A percentile compares a stretch with the other conserved stretches of the same genome.
Conservation (phyloP, 257 asterid species). For the Solanum appendiculatum region DNA sequence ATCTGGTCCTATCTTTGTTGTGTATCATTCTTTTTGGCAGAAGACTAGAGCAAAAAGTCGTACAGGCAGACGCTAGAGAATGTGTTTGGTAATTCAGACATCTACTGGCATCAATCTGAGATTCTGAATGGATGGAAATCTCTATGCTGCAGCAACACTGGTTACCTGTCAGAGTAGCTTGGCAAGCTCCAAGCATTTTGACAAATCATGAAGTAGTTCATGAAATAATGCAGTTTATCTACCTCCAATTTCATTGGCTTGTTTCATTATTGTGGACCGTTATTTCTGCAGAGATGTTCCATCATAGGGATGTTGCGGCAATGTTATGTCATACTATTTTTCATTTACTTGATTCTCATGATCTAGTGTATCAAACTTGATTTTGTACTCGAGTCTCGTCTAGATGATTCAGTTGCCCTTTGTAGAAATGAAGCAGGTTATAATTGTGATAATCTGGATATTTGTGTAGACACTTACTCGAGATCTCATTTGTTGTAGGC, state of each 20-base stretch:
- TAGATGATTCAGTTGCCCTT: background rate
- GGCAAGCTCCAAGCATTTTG: background rate
- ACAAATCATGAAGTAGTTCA: background rate
- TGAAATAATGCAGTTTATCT: background rate
- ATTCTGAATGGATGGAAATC: conserved; percentile 1
- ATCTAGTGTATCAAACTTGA: background rate
- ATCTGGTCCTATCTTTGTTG: background rate
- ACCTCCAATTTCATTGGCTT: background rate
- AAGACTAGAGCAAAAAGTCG: conserved; percentile 68
- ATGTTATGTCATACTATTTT: background rate
- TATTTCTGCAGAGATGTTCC: background rate
- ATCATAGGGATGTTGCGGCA: background rate
- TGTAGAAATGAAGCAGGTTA: background rate
- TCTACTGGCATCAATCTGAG: background rate
- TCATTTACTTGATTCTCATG: background rate
- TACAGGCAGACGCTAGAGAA: conserved; percentile 47
- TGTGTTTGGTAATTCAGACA: background rate
- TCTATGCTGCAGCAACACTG: background rate
- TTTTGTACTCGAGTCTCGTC: background rate
- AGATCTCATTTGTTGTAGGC: background rate
- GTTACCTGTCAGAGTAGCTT: background rate
- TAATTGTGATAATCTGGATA: background rate
- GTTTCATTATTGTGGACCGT: background rate
- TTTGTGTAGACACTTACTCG: background rate
- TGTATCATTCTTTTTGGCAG: conserved; percentile 27